phyloP scores from a whole-genome alignment of 2,329 filamentous ascomycete species.

The Aspergillus ibericus region DNA sequence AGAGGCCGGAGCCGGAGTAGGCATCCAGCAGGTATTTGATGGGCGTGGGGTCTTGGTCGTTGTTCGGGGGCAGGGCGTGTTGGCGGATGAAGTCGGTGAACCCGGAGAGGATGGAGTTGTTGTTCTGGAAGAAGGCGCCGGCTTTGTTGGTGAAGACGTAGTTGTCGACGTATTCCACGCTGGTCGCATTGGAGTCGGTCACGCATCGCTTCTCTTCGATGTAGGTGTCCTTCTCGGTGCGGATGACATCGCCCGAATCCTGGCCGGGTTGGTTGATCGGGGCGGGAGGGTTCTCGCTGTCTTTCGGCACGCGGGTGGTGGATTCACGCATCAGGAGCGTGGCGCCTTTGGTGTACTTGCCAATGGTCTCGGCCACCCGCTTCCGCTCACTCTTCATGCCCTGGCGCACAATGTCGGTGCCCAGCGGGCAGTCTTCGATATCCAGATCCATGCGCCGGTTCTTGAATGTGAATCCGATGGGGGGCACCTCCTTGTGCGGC shows the following conservation, averaged over 20 bases:
- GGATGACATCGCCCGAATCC: slow-evolving; percentile 48
- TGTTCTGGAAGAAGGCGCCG: slow-evolving; percentile 98
- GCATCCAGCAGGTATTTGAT: slow-evolving; percentile 93
- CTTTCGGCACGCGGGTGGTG: slow-evolving; percentile 60
- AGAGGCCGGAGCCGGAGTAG: slow-evolving; percentile 95
- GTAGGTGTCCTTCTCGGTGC: slow-evolving; percentile 59
- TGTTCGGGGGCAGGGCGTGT: slow-evolving; percentile 63
- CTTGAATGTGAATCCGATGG: slow-evolving; percentile 89
- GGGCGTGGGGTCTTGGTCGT: slow-evolving; percentile 35
- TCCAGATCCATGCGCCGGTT: slow-evolving; percentile 78
- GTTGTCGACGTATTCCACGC: slow-evolving; percentile 83
- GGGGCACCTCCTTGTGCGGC: slow-evolving; percentile 59
- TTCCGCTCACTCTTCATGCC: slow-evolving; percentile 79
- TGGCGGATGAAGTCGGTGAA: slow-evolving; percentile 87
- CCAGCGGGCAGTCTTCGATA: slow-evolving; percentile 96
- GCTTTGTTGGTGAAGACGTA: slow-evolving; percentile 89
- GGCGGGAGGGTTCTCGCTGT: neutral
- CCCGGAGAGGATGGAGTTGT: slow-evolving; percentile 88
- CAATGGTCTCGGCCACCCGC: slow-evolving; percentile 69
- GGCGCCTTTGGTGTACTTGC: slow-evolving; percentile 74
- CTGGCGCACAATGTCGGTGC: slow-evolving; percentile 76
- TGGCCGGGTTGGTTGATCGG: slow-evolving; percentile 26
- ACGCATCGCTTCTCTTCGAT: slow-evolving; percentile 84
- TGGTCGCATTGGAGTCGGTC: slow-evolving; percentile 77
- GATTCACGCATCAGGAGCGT: slow-evolving; percentile 87